Percentiles rank a stretch among this genome's conserved stretches.
Evolutionary conservation across 2,329 filamentous ascomycete genomes (phyloP).

Genomic region (Neocatenulostroma microsporum): DNA sequence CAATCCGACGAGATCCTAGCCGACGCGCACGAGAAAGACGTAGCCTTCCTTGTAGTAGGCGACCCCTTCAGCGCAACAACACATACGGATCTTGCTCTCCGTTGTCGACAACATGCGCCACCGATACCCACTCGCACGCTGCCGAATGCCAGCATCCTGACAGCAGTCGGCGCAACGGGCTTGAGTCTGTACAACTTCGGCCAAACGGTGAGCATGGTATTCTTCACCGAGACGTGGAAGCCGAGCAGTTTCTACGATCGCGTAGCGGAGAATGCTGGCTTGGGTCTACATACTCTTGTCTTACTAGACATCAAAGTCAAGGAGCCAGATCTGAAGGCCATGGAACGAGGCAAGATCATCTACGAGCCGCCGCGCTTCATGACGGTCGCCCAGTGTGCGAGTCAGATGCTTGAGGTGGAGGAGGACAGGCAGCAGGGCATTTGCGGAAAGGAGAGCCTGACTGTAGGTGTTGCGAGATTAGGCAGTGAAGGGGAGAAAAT

Average conservation of each 20-base stretch:
- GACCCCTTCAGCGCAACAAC: slow-evolving; percentile 97
- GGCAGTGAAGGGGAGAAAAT: slow-evolving; percentile 80
- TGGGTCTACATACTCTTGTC: slow-evolving; percentile 86
- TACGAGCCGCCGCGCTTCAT: slow-evolving; percentile 60
- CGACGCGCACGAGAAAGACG: slow-evolving; percentile 71
- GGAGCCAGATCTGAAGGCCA: slow-evolving; percentile 83
- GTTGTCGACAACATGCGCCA: slow-evolving; percentile 77
- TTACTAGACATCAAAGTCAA: slow-evolving; percentile 98
- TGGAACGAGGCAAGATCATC: slow-evolving; percentile 68
- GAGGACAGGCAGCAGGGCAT: slow-evolving; percentile 56
- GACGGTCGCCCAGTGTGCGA: slow-evolving; percentile 71
- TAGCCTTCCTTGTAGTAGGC: slow-evolving; percentile 92
- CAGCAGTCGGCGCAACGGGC: slow-evolving; percentile 84
- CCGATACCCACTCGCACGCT: slow-evolving; percentile 73
- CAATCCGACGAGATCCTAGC: slow-evolving; percentile 85
- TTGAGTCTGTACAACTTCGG: slow-evolving; percentile 98
- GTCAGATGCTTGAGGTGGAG: slow-evolving; percentile 76
- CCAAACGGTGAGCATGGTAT: slow-evolving; percentile 97
- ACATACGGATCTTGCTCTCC: slow-evolving; percentile 89
- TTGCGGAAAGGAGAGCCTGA: slow-evolving; percentile 73
- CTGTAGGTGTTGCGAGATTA: slow-evolving; percentile 81
- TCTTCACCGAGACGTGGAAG: slow-evolving; percentile 92
- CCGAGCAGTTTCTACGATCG: slow-evolving; percentile 93
- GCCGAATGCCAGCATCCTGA: slow-evolving; percentile 94
- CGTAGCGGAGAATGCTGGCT: slow-evolving; percentile 72